Base-by-base conservation (phyloP, 495 filamentous ascomycete genomes). In the Xylaria scruposa region DNA sequence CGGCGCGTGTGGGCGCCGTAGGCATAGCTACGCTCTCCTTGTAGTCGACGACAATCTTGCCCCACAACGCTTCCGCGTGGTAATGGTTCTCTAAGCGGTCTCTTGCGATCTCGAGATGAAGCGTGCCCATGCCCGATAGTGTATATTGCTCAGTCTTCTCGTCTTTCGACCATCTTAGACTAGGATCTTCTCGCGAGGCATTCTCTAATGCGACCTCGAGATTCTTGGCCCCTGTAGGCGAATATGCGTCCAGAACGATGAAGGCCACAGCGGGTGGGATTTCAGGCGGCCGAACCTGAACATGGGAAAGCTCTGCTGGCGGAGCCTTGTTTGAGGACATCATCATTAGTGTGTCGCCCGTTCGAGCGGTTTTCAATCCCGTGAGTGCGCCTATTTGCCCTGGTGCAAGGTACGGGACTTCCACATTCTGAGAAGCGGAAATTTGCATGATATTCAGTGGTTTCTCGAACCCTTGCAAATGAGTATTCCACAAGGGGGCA, bases 341-440 rank as follows among this genome's bases (percentile, higher is more conserved):
- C 6, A 90, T 89, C 31, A 98, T 87, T 15, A 99, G 81, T 0
- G 97, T 98, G 77, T 99, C 97, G 0, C 97, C 97, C 1, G 97
- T 99, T 47, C 97, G 87, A 33, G 96, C 91, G 71, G 92, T 85
- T 77, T 97, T 98, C 9, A 99, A 88, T 15, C 96, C 95, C 5
- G 91, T 89, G 31, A 99, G 92, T 40, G 98, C 97, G n/a, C 96
- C 97, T 69, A 99, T 98, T 75, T 98, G 95, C 0, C 97, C 97
- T 0, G 92, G 89, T 9, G 88, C 79, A 46, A 99, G 92, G 33
- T 89, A 86, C 24, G 90, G 88, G 36, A 98, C 91, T 67, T 98
- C 95, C 24, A 95, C 88, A 0, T 94, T 92, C 73, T 97, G 92
- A 44, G 90, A 92, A 72, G 93, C 97, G 72, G 97, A 97, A 89